phyloP scores from a whole-genome alignment of 768 basidiomycete species.

The Austroboletus eburneus region DNA sequence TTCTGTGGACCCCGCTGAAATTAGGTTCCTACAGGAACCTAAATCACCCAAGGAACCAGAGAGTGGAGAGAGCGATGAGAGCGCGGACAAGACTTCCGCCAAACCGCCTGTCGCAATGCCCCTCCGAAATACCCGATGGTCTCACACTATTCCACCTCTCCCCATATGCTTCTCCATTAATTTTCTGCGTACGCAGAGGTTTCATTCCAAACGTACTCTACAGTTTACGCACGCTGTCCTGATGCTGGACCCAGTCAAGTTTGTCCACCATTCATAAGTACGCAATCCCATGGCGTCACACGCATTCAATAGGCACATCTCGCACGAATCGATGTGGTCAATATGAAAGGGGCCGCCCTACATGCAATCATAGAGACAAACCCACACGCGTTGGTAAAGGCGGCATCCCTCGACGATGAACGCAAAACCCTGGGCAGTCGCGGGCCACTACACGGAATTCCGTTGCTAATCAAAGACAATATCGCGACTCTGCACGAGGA shows the following conservation, averaged over 20 bases:
- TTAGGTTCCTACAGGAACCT: constrained; percentile 60
- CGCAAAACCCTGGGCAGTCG: constrained; percentile 42
- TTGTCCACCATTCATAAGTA: no score
- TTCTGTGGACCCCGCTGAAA: constrained; percentile 76
- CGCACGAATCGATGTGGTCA: constrained; percentile 63
- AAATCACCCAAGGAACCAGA: constrained; percentile 15
- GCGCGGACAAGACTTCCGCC: not conserved
- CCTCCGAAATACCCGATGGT: constrained; percentile 9
- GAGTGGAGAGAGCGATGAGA: not conserved
- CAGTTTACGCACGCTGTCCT: constrained; percentile 91
- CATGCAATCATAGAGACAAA: constrained; percentile 62
- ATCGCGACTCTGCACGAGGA: constrained; percentile 33
- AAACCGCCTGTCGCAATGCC: not conserved
- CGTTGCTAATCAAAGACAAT: constrained; percentile 52
- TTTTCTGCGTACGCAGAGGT: constrained; percentile 88
- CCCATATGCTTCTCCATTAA: constrained; percentile 79
- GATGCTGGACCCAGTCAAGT: constrained; percentile 48
- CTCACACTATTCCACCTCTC: constrained; percentile 84
- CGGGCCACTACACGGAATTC: constrained; percentile 53
- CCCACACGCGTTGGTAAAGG: constrained; percentile 49
- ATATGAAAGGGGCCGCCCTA: constrained; percentile 51
- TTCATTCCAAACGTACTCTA: constrained; percentile 84
- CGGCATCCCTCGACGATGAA: constrained; percentile 48
- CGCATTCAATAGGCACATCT: constrained; percentile 50
- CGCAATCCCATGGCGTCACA: not conserved